Conservation (phyloP, 2,329 filamentous ascomycete species). For the Nemania sp. region DNA sequence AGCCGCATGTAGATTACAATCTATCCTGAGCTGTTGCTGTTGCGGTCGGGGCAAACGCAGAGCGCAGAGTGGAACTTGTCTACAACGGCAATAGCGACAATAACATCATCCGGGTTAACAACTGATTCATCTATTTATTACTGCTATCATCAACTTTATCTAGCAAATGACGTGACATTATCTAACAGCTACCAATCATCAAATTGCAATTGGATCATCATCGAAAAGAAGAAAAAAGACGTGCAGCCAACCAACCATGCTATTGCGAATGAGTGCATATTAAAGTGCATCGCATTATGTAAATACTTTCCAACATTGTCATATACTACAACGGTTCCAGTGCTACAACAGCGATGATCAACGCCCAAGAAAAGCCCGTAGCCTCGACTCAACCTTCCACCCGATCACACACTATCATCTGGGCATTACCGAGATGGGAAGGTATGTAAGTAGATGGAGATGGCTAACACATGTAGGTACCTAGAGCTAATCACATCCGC, state of each 20-base stretch:
- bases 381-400: conserved; percentile 5
- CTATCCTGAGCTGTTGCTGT: background rate
- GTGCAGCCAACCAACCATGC: background rate
- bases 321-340: conserved; percentile 9
- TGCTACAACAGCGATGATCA: conserved; percentile 14
- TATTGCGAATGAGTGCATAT: background rate
- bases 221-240: background rate
- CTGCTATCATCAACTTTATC: no score
- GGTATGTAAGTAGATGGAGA: no score
- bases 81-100: conserved; percentile 4
- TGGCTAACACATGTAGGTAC: background rate
- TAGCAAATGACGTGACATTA: no score
- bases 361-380: background rate
- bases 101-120: background rate
- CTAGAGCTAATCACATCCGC: background rate
- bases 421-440: conserved; percentile 2
- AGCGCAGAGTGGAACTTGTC: background rate
- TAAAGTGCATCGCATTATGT: conserved; percentile 1
- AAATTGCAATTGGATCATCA: background rate
- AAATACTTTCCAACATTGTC: conserved; percentile 19
- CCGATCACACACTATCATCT: background rate
- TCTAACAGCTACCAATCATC: no score
- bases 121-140: conserved; percentile 3
- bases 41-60: conserved; percentile 2
- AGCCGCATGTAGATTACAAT: conserved; percentile 28